Evolutionary conservation across 2,329 filamentous ascomycete genomes (phyloP), one percentile per base, ranked within the genome.

Genomic region (Colletotrichum lini): DNA sequence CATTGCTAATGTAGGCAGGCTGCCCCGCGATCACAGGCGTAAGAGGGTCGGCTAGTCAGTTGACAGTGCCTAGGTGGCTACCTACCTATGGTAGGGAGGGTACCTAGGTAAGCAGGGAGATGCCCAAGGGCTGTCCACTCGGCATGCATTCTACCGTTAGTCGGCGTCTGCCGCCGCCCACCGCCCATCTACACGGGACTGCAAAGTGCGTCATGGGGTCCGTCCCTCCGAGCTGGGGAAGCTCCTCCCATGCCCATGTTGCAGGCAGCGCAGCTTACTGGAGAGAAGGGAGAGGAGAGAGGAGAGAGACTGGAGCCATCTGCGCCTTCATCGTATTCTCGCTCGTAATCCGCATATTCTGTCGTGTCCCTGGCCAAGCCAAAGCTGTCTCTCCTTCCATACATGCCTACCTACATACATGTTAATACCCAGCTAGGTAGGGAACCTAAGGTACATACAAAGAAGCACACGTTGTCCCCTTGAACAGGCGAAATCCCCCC

Each of bases 191-290:
- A 60, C 60, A 69, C 67, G 54, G 67, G 63, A 67, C 56, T 63
- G 54, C 26, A 45, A 70, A 52, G 26, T 67, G 67, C 67, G 67
- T 70, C 67, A 70, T 70, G 63, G 56, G 66, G 63, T 70, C 35
- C 9, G 35, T 38, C 61, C 67, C 61, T 60, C 54, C 18, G 54
- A 38, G 45, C 56, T 23, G 56, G 65, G 57, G 52, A 38, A 38
- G 35, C 35, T 38, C 35, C 50, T 68, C 59, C 44, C 38, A 40
- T 40, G 35, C 47, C 35, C 44, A 57, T 38, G 44, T 54, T 38
- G 44, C 42, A 53, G 38, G 1, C 21, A 50, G 21, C 54, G 16
- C 60, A 65, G 66, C 60, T 68, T 59, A 57, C 59, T 65, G 60
- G 66, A 64, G 66, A 54, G 18, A 45, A 49, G 49, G 53, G 49